Base-by-base conservation (phyloP, 331 rosid species). In the Arachis monticola region DNA sequence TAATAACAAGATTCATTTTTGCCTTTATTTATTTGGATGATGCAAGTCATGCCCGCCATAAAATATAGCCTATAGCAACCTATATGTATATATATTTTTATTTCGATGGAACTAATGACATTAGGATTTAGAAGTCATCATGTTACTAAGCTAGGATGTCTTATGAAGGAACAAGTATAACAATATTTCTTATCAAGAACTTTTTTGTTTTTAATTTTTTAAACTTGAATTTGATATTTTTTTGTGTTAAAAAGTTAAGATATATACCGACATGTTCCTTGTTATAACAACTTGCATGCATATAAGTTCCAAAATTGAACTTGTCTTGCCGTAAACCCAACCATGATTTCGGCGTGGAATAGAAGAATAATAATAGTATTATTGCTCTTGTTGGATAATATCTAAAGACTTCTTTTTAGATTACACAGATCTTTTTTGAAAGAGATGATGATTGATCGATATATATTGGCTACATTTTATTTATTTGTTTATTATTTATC, bases 1-100 rank as follows among this genome's bases (percentile, higher is more conserved):
- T 74, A 64, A 60, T 42, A 55, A 42, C 31, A 30, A 84, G 85
- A 87, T 85, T 80, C 89, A 78, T 53, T 70, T 69, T 75, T 70
- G 41, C 81, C 67, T 60, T 64, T 5, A 38, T 38, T 38, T 38
- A 38, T 62, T 12, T 70, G 61, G 73, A 48, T 10, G 53, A 61
- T 72, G 2, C 35, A 50, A 50, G 57, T 4, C 42, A 41, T 68
- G 52, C 46, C 82, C 66, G 5, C 10, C 41, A 0, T 38, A 38
- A 38, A 38, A 48, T 22, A 48, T 74, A 68, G 77, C 80, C 10
- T n/a, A 10, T 59, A 31, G 67, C 72, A 48, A 51, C 70, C 61
- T 27, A 5, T 27, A 27, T 38, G 5, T 38, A 38, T 38, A 38
- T 38, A 4, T 38, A 38, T 38, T 38, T 38, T 38, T 2, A 38